Base-by-base conservation (phyloP, 352 stramenopile species). In the Peronospora farinosa region DNA sequence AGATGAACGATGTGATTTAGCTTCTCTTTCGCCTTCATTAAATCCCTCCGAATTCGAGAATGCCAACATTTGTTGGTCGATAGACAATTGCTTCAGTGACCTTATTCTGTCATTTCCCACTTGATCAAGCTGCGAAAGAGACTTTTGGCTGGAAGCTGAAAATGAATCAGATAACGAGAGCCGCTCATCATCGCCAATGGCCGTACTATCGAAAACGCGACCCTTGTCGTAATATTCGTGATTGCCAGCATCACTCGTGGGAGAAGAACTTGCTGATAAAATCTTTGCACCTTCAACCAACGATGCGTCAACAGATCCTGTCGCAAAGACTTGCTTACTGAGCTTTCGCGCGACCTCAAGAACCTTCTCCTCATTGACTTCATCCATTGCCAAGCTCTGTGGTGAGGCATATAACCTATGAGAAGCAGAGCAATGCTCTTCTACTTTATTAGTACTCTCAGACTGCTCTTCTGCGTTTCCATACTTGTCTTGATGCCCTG, bases 1-100 rank as follows among this genome's bases (percentile, higher is more conserved):
- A 47, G 54, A 49, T 30, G 28, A 15, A 28, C 33, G 43, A 28
- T 35, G 35, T 28, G 17, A 33, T 47, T 52, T 13, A n/a, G 17
- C 19, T 9, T 57, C 45, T 25, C 31, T 35, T 33, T 52, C 37
- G 40, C 56, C 32, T 15, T 56, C 42, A 39, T 45, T 65, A 0
- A 16, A n/a, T 7, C 13, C 38, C 15, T 63, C 47, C 40, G 55
- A 66, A 16, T 57, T 54, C 13, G 63, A 68, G 16, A 63, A 66
- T 4, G 54, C 63, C 21, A 53, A 30, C 40, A 61, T 51, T 30
- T 66, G 51, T 27, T 63, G 54, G 37, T 69, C 46, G 3, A 66
- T 37, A 46, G 49, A 63, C 12, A 42, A 47, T 23, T 69, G 54
- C n/a, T 32, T 31, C 31, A 64, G 40, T 13, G 49, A 47, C 36